A percentile compares a stretch with the other conserved stretches of the same genome.
Evolutionary conservation across 768 basidiomycete species (phyloP).

Genomic region (Leccinum truebloodii): DNA sequence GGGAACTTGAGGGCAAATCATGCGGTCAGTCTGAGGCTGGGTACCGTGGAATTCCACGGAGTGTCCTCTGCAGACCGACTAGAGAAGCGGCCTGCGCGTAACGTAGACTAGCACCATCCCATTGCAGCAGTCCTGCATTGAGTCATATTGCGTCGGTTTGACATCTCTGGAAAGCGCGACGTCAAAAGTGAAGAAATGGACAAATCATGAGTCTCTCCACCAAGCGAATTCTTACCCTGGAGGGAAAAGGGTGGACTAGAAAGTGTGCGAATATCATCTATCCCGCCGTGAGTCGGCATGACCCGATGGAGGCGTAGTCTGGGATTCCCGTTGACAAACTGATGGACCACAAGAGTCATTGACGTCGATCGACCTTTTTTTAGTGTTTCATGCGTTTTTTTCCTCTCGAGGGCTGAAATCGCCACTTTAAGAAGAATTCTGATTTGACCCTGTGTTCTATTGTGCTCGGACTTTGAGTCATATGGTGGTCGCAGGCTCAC

Average conservation of each 20-base stretch:
- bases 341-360: not conserved
- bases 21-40: constrained; percentile 12
- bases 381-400: constrained; percentile 1
- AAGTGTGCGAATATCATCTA: constrained; percentile 1
- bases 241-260: not conserved
- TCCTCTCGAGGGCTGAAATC: constrained; percentile 10
- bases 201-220: not conserved
- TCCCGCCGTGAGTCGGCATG: constrained; percentile 12
- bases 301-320: constrained; percentile 12
- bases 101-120: constrained; percentile 2
- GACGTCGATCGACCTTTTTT: constrained; percentile 4
- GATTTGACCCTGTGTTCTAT: constrained; percentile 16
- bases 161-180: not conserved
- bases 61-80: constrained; percentile 3
- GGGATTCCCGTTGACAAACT: constrained; percentile 13
- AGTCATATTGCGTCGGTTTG: not conserved
- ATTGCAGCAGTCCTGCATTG: constrained; percentile 3
- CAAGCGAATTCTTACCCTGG: not conserved
- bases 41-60: constrained; percentile 26
- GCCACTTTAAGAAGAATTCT: not conserved
- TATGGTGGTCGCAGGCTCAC: constrained; percentile 1
- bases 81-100: constrained; percentile 4
- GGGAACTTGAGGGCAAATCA: constrained; percentile 13
- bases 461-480: not conserved
- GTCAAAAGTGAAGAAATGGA: constrained; percentile 1